A percentile compares a stretch with the other conserved stretches of the same genome.
These are phyloP conservation scores for Aurantiochytrium sp. DNA, from an alignment of 108 stramenopile species.

Conservation along the genomic window DNA sequence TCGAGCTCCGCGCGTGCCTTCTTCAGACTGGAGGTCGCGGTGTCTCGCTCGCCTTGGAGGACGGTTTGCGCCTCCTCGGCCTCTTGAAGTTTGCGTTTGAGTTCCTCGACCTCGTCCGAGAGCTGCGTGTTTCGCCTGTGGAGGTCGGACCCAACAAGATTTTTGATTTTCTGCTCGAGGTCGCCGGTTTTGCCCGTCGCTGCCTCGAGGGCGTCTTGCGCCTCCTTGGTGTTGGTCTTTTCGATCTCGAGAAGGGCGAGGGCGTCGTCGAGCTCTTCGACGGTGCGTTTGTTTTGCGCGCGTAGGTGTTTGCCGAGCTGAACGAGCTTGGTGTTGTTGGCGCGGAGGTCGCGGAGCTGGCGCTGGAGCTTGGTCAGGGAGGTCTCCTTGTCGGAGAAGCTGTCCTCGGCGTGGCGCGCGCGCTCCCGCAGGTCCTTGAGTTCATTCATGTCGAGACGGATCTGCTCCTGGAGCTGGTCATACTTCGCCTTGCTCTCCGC, in stretches of 20 bases:
- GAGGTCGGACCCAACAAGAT: not conserved
- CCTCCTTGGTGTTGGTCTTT: not conserved
- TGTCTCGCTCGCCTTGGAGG: not conserved
- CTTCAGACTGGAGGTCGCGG: not conserved
- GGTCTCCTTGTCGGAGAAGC: not conserved
- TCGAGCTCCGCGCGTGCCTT: not conserved
- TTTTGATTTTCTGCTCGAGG: not conserved
- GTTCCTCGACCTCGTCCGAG: not conserved
- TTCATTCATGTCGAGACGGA: constrained; percentile 1
- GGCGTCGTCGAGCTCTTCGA: not conserved
- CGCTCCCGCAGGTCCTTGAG: not conserved
- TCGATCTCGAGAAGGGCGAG: not conserved
- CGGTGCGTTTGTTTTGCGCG: not conserved
- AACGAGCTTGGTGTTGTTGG: not conserved
- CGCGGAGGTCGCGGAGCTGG: not conserved
- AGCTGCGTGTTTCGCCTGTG: not conserved
- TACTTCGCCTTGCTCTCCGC: not conserved
- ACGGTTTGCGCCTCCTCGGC: not conserved
- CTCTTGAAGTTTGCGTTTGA: not conserved
- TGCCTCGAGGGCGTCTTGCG: not conserved
- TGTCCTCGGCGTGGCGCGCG: not conserved
- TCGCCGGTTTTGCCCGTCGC: not conserved
- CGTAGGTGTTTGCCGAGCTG: not conserved
- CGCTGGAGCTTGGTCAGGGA: not conserved
- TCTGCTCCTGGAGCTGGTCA: not conserved